A percentile compares a stretch with the other conserved stretches of the same genome.
phyloP scores from a whole-genome alignment of 2,329 filamentous ascomycete species.

The Sphaerulina musiva region DNA sequence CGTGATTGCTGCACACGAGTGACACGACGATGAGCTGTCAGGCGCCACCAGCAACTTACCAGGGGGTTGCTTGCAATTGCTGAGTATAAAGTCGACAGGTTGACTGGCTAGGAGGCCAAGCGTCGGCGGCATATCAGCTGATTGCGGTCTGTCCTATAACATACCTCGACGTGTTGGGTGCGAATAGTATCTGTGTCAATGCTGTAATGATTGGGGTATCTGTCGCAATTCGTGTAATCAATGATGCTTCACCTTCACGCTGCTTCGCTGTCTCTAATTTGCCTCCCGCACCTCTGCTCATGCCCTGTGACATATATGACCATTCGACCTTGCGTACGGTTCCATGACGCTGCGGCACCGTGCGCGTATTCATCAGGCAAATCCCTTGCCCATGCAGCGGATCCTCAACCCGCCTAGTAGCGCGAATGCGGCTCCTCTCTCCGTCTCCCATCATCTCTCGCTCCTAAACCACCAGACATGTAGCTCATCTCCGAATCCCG shows the following conservation, averaged over 20 bases:
- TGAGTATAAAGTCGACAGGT: neutral
- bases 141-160: neutral
- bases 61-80: neutral
- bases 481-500: slow-evolving; percentile 24
- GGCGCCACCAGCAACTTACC: neutral
- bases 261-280: neutral
- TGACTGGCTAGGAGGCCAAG: neutral
- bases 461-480: slow-evolving; percentile 28
- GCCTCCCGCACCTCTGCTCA: neutral
- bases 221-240: neutral
- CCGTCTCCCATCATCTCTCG: slow-evolving; percentile 16
- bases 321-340: neutral
- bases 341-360: neutral
- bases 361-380: neutral
- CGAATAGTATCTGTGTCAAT: neutral
- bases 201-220: slow-evolving; percentile 4
- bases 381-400: neutral
- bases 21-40: neutral
- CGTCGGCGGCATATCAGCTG: neutral
- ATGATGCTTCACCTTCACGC: neutral
- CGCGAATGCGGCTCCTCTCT: slow-evolving; percentile 9
- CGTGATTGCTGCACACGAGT: too few relatives aligned
- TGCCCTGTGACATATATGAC: neutral
- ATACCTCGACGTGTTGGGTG: neutral
- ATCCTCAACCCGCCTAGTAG: neutral